phyloP scores from a whole-genome alignment of 2,329 filamentous ascomycete genomes.

The Leptographium lundbergii region DNA sequence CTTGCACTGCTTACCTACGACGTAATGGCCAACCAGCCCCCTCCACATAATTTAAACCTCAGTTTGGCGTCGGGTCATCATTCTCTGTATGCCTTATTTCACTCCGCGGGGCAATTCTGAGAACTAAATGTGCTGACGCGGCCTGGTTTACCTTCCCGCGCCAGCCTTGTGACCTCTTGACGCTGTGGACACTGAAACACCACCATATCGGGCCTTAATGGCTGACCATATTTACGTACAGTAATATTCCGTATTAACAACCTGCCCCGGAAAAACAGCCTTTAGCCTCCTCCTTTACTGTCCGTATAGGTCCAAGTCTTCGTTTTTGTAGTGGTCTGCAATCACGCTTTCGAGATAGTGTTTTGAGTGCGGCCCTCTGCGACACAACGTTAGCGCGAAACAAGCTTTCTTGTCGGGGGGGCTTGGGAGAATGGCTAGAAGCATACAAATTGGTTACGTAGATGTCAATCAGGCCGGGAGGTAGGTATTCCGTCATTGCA shows the following conservation, averaged over 20 bases:
- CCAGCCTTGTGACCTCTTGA: neutral
- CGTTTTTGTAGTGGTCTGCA: conserved; percentile 18
- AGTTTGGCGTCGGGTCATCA: neutral
- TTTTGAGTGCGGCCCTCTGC: conserved; percentile 19
- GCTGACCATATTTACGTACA: neutral
- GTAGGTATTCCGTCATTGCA: conserved; percentile 71
- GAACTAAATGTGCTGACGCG: neutral
- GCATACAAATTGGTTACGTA: conserved; percentile 68
- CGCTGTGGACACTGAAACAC: too few relatives aligned
- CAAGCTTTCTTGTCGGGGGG: conserved; percentile 21
- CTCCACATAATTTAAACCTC: neutral
- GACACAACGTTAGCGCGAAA: conserved; percentile 17
- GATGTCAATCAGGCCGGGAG: conserved; percentile 60
- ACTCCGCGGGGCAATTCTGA: neutral
- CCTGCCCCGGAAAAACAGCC: neutral
- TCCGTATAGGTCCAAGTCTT: conserved; percentile 9
- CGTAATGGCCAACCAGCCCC: neutral
- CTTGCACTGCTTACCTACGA: neutral
- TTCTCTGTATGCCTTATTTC: neutral
- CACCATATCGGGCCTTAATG: neutral
- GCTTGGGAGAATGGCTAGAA: neutral
- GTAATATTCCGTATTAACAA: neutral
- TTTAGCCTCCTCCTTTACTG: neutral
- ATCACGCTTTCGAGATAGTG: conserved; percentile 17
- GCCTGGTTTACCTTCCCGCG: neutral